Evolutionary conservation across 2,329 filamentous ascomycete genomes (phyloP), one percentile per base, ranked within the genome.

Genomic region (Apiospora sp.): DNA sequence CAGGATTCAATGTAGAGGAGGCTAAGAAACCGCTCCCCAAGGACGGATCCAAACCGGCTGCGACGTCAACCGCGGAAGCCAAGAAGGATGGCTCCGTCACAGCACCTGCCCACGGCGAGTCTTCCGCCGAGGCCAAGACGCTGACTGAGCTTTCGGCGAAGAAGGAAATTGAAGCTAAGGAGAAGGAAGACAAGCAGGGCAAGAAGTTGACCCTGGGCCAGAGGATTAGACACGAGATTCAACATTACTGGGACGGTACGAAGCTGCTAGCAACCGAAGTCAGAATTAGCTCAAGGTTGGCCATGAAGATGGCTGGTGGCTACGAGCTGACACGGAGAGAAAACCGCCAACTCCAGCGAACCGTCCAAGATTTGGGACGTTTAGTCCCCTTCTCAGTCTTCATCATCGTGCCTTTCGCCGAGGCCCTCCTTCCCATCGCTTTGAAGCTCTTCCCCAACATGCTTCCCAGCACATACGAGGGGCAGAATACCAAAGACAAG

Each of bases 221-320:
- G 82, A 97, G 95, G 85, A 92, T 99, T 80, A 99, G 98, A 88
- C 95, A 97, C 83, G 96, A 99, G 84, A 88, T 88, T 19, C 91
- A 92, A 74, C 96, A 99, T 83, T 99, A 99, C 86, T 98, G 96
- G 96, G 96, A 99, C 84, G 96, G 96, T 73, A 98, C 95, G 41
- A 99, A 99, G 84, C 87, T 99, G 79, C 87, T 99, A 77, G 95
- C 92, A 30, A 93, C 94, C 1, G 96, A 99, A 84, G 92, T 98
- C 81, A 94, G 87, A 83, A 99, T 99, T 82, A 98, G 96, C 82
- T 94, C 93, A 74, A 92, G 92, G 75, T 86, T 99, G 76, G 96
- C 95, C 7, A 83, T 98, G 82, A 98, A 98, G 87, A 99, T 99
- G 96, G 95, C 95, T 19, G 95, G 94, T 73, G 96, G 96, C 10